phyloP scores from a whole-genome alignment of 1,284 basidiomycete species.

The Pseudomicrostroma phylloplanum region DNA sequence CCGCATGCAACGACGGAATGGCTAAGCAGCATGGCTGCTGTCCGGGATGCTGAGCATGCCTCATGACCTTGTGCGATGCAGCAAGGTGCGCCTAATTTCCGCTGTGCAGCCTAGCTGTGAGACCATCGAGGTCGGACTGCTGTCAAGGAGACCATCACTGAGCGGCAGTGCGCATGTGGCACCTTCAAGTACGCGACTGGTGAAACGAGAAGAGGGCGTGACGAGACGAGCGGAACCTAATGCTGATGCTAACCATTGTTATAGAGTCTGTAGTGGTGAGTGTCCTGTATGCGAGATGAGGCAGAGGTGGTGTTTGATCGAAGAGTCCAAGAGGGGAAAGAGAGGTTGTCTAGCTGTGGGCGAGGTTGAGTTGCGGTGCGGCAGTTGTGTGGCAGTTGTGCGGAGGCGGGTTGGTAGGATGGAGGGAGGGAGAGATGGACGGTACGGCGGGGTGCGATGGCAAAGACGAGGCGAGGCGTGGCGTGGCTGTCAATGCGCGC shows the following conservation, averaged over 20 bases:
- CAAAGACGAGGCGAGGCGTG: not conserved
- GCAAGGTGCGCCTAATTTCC: no score
- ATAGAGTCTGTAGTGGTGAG: constrained; percentile 3
- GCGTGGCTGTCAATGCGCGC: not conserved
- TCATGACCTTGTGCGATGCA: no score
- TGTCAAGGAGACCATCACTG: no score
- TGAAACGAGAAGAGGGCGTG: not conserved
- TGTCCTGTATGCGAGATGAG: constrained; percentile 1
- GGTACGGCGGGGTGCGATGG: not conserved
- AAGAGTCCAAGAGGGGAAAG: not conserved
- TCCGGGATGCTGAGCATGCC: no score
- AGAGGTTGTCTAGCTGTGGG: not conserved
- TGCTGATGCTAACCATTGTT: constrained; percentile 4
- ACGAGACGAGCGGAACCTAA: not conserved
- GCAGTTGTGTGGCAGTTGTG: not conserved
- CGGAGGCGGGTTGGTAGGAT: no score
- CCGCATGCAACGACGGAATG: no score
- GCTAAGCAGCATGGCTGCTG: no score
- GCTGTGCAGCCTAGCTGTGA: no score
- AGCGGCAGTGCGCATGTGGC: no score
- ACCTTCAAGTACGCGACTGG: no score
- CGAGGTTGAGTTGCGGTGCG: not conserved
- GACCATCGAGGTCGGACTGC: no score
- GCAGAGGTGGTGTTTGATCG: not conserved
- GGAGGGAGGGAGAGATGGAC: not conserved